These are phyloP conservation scores for Ambrosia trifida DNA, from an alignment of 129 eudicot genomes.

Conservation along the genomic window DNA sequence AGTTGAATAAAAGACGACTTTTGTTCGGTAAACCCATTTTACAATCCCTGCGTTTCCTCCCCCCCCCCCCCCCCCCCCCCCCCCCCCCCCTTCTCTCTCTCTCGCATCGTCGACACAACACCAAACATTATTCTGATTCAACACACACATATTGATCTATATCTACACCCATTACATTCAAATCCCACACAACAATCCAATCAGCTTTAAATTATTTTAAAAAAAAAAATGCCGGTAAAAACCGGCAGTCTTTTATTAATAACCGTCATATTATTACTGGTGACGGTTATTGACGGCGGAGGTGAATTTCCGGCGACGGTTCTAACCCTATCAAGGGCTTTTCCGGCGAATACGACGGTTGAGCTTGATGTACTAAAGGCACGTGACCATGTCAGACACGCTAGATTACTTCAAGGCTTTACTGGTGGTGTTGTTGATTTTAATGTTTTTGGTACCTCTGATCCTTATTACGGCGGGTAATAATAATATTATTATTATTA, in stretches of 20 bases:
- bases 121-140: conserved; percentile 22
- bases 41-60: neutral
- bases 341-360: conserved; percentile 58
- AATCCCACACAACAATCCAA: neutral
- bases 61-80: too few species aligned
- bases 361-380: conserved; percentile 52
- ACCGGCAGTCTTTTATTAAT: conserved; percentile 29
- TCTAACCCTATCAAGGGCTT: conserved; percentile 59
- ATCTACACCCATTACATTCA: neutral
- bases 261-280: conserved; percentile 14
- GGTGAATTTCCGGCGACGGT: conserved; percentile 40
- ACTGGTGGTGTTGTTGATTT: conserved; percentile 74
- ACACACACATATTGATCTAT: conserved; percentile 16
- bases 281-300: conserved; percentile 29
- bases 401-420: conserved; percentile 57
- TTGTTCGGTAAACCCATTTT: neutral
- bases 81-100: too few species aligned
- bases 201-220: neutral
- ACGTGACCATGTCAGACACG: conserved; percentile 65
- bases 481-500: neutral
- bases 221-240: conserved; percentile 39
- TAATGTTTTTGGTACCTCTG: conserved; percentile 62
- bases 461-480: conserved; percentile 81
- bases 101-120: conserved; percentile 6
- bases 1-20: conserved; percentile 18